Evolutionary conservation across 768 basidiomycete genomes (phyloP).

Genomic region (Rhodocollybia butyracea): DNA sequence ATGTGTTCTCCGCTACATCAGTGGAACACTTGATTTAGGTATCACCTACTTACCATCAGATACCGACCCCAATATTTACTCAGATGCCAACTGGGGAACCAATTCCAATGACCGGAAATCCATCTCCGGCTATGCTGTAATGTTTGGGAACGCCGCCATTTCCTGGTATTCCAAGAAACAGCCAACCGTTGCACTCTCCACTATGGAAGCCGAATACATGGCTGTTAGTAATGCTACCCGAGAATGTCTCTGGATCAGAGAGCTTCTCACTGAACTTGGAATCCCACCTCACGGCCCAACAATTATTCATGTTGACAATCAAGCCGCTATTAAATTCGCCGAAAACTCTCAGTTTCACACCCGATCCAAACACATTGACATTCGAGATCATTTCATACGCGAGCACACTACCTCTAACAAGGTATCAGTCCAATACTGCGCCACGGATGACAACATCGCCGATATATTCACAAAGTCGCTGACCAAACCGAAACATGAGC

Average conservation of each 20-base stretch:
- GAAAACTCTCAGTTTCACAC: constrained; percentile 20
- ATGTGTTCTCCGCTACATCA: constrained; percentile 32
- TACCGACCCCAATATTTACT: constrained; percentile 3
- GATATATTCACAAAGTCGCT: constrained; percentile 28
- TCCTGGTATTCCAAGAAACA: constrained; percentile 41
- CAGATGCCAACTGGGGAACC: constrained; percentile 26
- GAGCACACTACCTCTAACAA: constrained; percentile 14
- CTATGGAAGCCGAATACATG: constrained; percentile 42
- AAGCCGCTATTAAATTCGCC: constrained; percentile 19
- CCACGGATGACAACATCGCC: constrained; percentile 17
- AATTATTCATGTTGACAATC: constrained; percentile 27
- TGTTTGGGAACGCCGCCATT: constrained; percentile 30
- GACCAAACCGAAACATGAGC: too few species aligned
- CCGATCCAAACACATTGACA: constrained; percentile 30
- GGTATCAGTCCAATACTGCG: too few species aligned
- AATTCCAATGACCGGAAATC: constrained; percentile 19
- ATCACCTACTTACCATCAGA: constrained; percentile 9
- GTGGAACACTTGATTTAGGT: constrained; percentile 13
- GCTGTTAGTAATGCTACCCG: constrained; percentile 21
- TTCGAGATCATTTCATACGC: constrained; percentile 25
- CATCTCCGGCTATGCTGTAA: constrained; percentile 30
- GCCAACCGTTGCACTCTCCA: constrained; percentile 32
- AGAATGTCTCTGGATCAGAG: constrained; percentile 33
- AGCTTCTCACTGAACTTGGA: constrained; percentile 16
- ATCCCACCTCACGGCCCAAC: neutral